Base-by-base conservation (phyloP, 1,284 basidiomycete species). In the Ustilago shanxiensis region DNA sequence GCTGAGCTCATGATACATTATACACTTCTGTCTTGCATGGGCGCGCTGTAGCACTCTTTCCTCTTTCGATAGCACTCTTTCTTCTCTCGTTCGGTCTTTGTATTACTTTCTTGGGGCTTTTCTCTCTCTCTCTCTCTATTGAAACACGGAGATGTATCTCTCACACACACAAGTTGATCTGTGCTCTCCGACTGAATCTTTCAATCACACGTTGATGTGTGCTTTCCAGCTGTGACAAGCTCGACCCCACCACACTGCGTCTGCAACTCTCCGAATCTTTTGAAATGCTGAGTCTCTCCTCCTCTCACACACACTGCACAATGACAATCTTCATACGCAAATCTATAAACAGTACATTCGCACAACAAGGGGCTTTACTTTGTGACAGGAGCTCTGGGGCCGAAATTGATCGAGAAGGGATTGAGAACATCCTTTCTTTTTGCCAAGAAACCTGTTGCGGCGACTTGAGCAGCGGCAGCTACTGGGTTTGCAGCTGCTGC, bases 371-470 rank as follows among this genome's bases (percentile, higher is more conserved):
- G 4, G 18, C 6, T 1, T 39, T 72, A 72, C 53, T 67, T 72
- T 22, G 59, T 24, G 18, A 41, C 47, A 1, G 75, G 75, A 0
- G 60, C 63, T 0, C 75, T 22, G 1, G 75, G 75, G 1, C 75
- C 71, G 50, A 77, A 77, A 31, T 74, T 77, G 61, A 77, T 68
- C 2, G 49, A 51, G 33, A 77, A 74, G 0, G 75, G 75, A 24
- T 74, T 77, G n/a, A 77, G 58, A 9, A 77, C 57, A 35, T 77
- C 75, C 31, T 70, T 73, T 22, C 49, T 26, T 14, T 45, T 60
- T 1, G 65, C 49, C 2, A 77, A 24, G 57, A 77, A 72, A n/a
- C 53, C 18, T 7, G 57, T n/a, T 18, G 53, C 41, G 3, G 50
- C 35, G 8, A 37, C 65, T 26, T 49, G 31, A 1, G 61, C 59